A percentile compares a stretch with the other conserved stretches of the same genome.
Conservation (phyloP, 768 basidiomycete genomes). For the Lactarius deliciosus region DNA sequence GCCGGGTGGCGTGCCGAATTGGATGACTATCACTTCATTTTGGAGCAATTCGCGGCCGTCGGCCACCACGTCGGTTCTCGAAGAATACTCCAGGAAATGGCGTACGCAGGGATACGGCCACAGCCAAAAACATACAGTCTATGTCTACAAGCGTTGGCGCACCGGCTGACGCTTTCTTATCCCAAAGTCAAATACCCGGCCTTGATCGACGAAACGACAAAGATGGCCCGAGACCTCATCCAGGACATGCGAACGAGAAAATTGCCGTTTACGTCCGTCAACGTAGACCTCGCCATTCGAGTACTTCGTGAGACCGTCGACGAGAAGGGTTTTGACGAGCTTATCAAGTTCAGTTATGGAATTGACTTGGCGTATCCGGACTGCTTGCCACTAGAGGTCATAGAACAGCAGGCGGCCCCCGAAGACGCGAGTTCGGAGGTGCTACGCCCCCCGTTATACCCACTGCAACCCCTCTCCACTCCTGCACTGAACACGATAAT, state of each 20-base stretch:
- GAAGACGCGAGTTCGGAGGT: conserved; percentile 31
- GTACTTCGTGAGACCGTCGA: conserved; percentile 67
- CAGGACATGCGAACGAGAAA: conserved; percentile 53
- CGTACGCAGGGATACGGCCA: conserved; percentile 45
- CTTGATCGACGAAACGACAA: conserved; percentile 45
- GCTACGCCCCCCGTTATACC: conserved; percentile 42
- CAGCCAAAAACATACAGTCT: conserved; percentile 57
- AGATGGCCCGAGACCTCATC: conserved; percentile 51
- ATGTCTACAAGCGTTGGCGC: conserved; percentile 67
- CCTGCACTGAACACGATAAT: conserved; percentile 70
- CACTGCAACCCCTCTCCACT: conserved; percentile 42
- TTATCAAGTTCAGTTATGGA: conserved; percentile 70
- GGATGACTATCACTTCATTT: conserved; percentile 73
- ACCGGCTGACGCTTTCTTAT: conserved; percentile 63
- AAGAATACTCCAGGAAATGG: conserved; percentile 62
- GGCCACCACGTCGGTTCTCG: conserved; percentile 65
- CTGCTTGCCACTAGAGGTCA: conserved; percentile 51
- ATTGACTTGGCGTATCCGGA: conserved; percentile 78
- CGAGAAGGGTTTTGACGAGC: conserved; percentile 51
- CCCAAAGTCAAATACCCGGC: conserved; percentile 38
- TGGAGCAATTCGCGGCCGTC: conserved; percentile 72
- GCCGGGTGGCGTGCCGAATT: conserved; percentile 45
- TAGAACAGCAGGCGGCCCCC: conserved; percentile 11
- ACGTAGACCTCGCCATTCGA: conserved; percentile 66
- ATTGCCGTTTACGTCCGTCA: conserved; percentile 54